Evolutionary conservation across 2,329 filamentous ascomycete species (phyloP), one percentile per base, ranked within the genome.

Genomic region (Seiridium cupressi): DNA sequence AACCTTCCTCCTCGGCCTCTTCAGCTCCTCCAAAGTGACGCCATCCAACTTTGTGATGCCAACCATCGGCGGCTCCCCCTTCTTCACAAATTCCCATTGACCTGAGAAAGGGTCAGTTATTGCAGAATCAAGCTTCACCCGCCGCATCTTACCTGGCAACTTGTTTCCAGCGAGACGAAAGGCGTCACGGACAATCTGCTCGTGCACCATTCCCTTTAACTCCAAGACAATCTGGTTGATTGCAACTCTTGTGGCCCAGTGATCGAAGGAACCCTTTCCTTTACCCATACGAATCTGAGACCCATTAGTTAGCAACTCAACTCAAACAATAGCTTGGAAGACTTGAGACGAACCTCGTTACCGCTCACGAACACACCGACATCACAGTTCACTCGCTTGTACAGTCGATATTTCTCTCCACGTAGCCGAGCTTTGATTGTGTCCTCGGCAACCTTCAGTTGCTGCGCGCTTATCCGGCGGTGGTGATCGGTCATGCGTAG

Each of bases 261-360:
- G 92, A 74, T 99, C 95, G 73, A 99, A 98, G 63, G 89, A 91
- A 68, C 95, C 95, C 76, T 99, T 99, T 78, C 95, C 95, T 79
- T 98, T 99, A 75, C 95, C 95, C 96, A 99, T 99, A 85, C 95
- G 90, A 75, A 92, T 90, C 87, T 89, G 65, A 5, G 51, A 57
- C 58, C 5, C 46, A 51, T 32, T 48, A 42, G 36, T 26, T 55
- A 44, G 51, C 35, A 26, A 46, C 18, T 42, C 5, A 26, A 9
- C 49, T n/a, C 35, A 3, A 9, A 38, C 49, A 53, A 8, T 18
- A 38, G 32, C 4, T 2, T n/a, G 13, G 9, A 6, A 38, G 11
- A 36, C 9, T 35, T 4, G 5, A 18, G 13, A 40, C 35, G 3
- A 26, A 35, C 88, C 79, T 99, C 95, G 71, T 98, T 99, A 60